These are phyloP conservation scores for Aspergillus vadensis DNA, from an alignment of 2,329 filamentous ascomycete genomes.

Conservation along the genomic window DNA sequence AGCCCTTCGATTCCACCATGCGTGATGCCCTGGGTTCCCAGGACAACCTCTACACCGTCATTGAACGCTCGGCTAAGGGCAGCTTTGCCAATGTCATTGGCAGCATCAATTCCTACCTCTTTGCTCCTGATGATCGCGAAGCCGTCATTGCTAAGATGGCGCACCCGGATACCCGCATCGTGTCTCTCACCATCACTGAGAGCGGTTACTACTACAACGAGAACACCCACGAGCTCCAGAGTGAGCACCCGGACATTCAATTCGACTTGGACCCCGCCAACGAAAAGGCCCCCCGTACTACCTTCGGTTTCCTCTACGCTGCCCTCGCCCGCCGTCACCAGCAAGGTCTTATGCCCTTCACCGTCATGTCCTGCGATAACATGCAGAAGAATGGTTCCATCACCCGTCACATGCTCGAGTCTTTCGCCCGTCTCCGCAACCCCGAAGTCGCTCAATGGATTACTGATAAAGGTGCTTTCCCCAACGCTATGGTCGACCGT, in stretches of 20 bases:
- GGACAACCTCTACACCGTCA: conserved; percentile 57
- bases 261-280: conserved; percentile 49
- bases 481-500: conserved; percentile 59
- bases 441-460: conserved; percentile 55
- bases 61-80: conserved; percentile 57
- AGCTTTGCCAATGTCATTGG: conserved; percentile 53
- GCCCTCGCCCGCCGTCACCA: conserved; percentile 51
- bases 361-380: conserved; percentile 59
- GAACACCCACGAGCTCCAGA: conserved; percentile 57
- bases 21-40: conserved; percentile 53
- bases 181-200: conserved; percentile 59
- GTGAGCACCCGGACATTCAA: conserved; percentile 54
- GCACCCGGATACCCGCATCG: conserved; percentile 56
- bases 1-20: conserved; percentile 55
- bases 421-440: conserved; percentile 53
- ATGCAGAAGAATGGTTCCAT: conserved; percentile 61
- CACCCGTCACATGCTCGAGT: conserved; percentile 54
- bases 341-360: conserved; percentile 55
- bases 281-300: conserved; percentile 49
- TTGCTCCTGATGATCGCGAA: conserved; percentile 54
- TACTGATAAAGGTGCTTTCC: conserved; percentile 51
- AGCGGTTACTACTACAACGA: conserved; percentile 62
- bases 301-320: conserved; percentile 57
- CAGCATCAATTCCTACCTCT: conserved; percentile 57
- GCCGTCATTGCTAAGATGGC: conserved; percentile 59